These are phyloP conservation scores for Candida qinlingensis DNA, from an alignment of 805 yeast genomes.

Conservation along the genomic window DNA sequence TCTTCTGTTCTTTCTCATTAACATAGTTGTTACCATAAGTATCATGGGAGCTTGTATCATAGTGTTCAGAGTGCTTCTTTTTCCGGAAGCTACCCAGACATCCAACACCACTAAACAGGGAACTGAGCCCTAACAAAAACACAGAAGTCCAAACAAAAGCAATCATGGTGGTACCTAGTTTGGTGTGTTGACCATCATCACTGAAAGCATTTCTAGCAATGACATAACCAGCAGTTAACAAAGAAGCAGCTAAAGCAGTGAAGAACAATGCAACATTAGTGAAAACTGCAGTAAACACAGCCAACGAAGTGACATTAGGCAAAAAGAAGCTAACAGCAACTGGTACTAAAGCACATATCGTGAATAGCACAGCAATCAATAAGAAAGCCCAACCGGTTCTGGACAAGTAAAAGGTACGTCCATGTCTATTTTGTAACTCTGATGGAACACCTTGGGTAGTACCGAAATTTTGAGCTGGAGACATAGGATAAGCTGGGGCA, in stretches of 20 bases:
- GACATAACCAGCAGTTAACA: constrained; percentile 51
- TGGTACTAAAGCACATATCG: constrained; percentile 42
- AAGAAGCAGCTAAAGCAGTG: constrained; percentile 38
- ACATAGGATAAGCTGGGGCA: constrained; percentile 77
- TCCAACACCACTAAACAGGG: constrained; percentile 18
- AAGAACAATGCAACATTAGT: constrained; percentile 37
- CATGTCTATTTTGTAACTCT: constrained; percentile 41
- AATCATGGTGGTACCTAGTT: constrained; percentile 44
- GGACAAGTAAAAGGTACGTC: constrained; percentile 58
- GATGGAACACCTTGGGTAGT: constrained; percentile 48
- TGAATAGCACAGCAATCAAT: constrained; percentile 51
- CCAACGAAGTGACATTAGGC: constrained; percentile 15
- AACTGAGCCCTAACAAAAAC: constrained; percentile 16
- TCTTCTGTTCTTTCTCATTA: constrained; percentile 13
- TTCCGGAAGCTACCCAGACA: constrained; percentile 12
- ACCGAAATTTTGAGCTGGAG: constrained; percentile 72
- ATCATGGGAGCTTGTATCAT: constrained; percentile 24
- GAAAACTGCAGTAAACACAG: constrained; percentile 18
- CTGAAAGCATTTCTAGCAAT: constrained; percentile 46
- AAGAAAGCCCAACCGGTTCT: constrained; percentile 66
- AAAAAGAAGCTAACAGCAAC: constrained; percentile 20
- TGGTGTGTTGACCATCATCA: constrained; percentile 36
- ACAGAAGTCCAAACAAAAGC: constrained; percentile 62
- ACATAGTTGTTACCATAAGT: constrained; percentile 24
- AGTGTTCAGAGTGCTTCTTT: constrained; percentile 14